phyloP scores from a whole-genome alignment of 1,139 yeast genomes.

The Zygosaccharomyces pseudobailii region DNA sequence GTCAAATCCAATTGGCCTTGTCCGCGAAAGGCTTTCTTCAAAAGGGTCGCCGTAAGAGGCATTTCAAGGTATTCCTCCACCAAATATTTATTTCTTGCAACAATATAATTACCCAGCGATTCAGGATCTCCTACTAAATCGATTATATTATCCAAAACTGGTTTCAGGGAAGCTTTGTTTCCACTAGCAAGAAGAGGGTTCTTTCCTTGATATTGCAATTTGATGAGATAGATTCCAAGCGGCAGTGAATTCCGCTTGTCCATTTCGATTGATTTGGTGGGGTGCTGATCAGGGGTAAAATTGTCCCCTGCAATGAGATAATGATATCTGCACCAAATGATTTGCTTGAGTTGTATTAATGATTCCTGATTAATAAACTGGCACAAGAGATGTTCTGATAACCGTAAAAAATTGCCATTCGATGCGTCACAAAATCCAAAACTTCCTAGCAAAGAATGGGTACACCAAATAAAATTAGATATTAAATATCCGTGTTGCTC shows the following conservation, averaged over 20 bases:
- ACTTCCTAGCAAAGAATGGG: slow-evolving; percentile 73
- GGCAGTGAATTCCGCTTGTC: slow-evolving; percentile 49
- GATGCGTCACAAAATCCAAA: slow-evolving; percentile 65
- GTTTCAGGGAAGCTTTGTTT: slow-evolving; percentile 62
- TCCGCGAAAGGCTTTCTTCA: slow-evolving; percentile 60
- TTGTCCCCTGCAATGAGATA: slow-evolving; percentile 55
- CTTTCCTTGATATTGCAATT: slow-evolving; percentile 52
- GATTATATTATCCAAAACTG: slow-evolving; percentile 66
- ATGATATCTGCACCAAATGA: slow-evolving; percentile 74
- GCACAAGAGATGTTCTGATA: slow-evolving; percentile 54
- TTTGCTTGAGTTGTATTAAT: slow-evolving; percentile 61
- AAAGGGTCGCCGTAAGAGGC: slow-evolving; percentile 46
- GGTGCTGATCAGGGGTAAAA: slow-evolving; percentile 64
- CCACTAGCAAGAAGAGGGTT: slow-evolving; percentile 56
- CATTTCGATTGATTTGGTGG: slow-evolving; percentile 44
- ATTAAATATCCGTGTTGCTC: slow-evolving; percentile 22
- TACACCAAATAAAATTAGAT: slow-evolving; percentile 41
- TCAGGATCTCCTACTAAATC: slow-evolving; percentile 72
- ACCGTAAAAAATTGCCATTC: slow-evolving; percentile 55
- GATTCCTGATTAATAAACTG: slow-evolving; percentile 41
- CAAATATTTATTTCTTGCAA: slow-evolving; percentile 38
- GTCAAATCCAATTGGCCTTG: slow-evolving; percentile 40
- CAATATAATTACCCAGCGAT: slow-evolving; percentile 37
- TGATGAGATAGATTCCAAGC: slow-evolving; percentile 58
- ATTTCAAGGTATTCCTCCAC: slow-evolving; percentile 51